These are phyloP conservation scores for Trametes polyzona DNA, from an alignment of 1,284 basidiomycete genomes.

Conservation along the genomic window DNA sequence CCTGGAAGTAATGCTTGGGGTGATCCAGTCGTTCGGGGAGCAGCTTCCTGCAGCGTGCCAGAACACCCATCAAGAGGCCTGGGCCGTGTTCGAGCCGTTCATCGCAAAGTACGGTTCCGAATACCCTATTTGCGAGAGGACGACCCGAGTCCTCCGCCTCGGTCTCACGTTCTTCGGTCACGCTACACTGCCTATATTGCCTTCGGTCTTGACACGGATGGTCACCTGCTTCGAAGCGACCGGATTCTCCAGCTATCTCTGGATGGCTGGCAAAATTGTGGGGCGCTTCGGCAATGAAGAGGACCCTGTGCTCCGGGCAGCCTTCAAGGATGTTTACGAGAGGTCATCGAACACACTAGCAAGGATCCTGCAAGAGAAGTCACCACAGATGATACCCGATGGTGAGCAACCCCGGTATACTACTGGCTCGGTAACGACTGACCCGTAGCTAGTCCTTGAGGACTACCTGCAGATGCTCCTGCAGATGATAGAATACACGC, in stretches of 20 bases:
- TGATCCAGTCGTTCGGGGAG: slow-evolving; percentile 81
- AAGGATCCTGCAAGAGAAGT: slow-evolving; percentile 67
- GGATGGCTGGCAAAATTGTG: slow-evolving; percentile 91
- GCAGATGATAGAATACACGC: slow-evolving; percentile 69
- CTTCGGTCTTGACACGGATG: slow-evolving; percentile 78
- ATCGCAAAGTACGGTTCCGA: slow-evolving; percentile 81
- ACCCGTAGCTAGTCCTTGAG: slow-evolving; percentile 74
- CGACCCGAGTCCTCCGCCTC: slow-evolving; percentile 85
- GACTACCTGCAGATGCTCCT: slow-evolving; percentile 90
- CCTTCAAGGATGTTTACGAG: slow-evolving; percentile 75
- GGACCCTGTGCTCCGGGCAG: slow-evolving; percentile 51
- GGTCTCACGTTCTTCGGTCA: slow-evolving; percentile 84
- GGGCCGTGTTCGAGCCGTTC: slow-evolving; percentile 83
- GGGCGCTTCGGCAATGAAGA: slow-evolving; percentile 73
- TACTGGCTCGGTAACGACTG: not conserved
- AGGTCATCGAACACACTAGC: slow-evolving; percentile 72
- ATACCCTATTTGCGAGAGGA: slow-evolving; percentile 83
- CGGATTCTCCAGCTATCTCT: slow-evolving; percentile 88
- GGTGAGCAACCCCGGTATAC: slow-evolving; percentile 48
- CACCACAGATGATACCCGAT: slow-evolving; percentile 79
- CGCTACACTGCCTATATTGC: slow-evolving; percentile 68
- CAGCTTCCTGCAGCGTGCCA: slow-evolving; percentile 82
- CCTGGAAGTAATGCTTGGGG: slow-evolving; percentile 84
- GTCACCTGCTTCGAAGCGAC: slow-evolving; percentile 79
- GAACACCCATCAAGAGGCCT: slow-evolving; percentile 80